A percentile compares a stretch with the other conserved stretches of the same genome.
Conservation (phyloP, 306 rosid genomes). For the Medicago arabica region DNA sequence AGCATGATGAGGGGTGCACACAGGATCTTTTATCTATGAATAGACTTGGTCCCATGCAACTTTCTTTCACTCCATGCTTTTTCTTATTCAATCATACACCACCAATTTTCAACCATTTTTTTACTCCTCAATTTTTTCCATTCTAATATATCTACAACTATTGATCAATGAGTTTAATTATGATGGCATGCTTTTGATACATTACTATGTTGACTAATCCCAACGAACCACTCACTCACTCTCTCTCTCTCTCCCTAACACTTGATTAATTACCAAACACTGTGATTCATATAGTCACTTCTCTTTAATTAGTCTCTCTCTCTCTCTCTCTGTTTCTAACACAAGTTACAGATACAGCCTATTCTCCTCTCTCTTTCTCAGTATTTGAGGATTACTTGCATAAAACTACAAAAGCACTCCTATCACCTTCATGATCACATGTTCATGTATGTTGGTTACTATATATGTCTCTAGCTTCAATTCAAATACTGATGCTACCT, state of each 20-base stretch:
- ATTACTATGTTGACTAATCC: conserved; percentile 90
- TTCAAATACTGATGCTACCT: conserved; percentile 35
- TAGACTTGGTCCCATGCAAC: conserved; percentile 44
- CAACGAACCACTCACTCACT: conserved; percentile 61
- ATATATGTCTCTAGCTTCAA: conserved; percentile 30
- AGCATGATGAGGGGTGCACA: conserved; percentile 63
- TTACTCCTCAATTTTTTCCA: conserved; percentile 11
- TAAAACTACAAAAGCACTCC: conserved; percentile 42
- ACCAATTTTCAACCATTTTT: conserved; percentile 34
- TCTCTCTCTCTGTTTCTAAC: conserved; percentile 38
- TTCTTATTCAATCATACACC: conserved; percentile 53
- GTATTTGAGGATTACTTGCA: conserved; percentile 54
- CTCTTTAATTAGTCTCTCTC: conserved; percentile 48
- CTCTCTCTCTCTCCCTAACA: conserved; percentile 37
- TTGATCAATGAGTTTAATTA: conserved; percentile 53
- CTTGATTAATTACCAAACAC: conserved; percentile 48
- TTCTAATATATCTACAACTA: conserved; percentile 4
- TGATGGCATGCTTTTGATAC: conserved; percentile 69
- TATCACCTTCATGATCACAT: conserved; percentile 47
- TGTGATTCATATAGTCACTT: conserved; percentile 23
- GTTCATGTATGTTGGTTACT: conserved; percentile 31
- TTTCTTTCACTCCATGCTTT: conserved; percentile 58
- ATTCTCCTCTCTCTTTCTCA: conserved; percentile 28
- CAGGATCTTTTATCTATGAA: conserved; percentile 51
- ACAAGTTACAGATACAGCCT: conserved; percentile 25